phyloP scores from a whole-genome alignment of 768 basidiomycete species.

The Roridomyces roridus region DNA sequence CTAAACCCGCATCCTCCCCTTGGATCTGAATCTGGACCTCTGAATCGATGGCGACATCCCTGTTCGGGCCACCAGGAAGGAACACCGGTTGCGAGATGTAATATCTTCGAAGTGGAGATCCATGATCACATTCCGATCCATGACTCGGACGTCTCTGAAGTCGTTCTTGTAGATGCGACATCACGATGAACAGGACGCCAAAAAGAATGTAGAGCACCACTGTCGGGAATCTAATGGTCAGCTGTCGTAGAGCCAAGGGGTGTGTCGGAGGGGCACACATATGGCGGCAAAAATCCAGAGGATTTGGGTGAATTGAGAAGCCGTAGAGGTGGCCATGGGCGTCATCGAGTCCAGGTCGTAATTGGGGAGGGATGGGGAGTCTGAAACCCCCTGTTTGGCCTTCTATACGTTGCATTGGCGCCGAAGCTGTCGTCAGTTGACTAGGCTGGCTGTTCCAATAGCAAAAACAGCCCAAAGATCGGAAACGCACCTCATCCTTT shows the following conservation, averaged over 20 bases:
- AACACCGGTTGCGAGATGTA: not conserved
- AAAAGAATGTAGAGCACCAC: conserved; percentile 27
- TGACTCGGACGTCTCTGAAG: conserved; percentile 11
- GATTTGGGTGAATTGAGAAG: conserved; percentile 22
- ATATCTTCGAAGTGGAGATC: not conserved
- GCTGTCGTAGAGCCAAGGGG: not conserved
- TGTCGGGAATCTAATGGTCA: not conserved
- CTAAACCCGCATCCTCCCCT: too few relatives aligned
- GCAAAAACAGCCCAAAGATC: too few relatives aligned
- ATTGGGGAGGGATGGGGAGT: not conserved
- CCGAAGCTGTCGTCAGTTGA: too few relatives aligned
- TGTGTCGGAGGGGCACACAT: not conserved
- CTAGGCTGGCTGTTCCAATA: too few relatives aligned
- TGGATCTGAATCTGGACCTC: too few relatives aligned
- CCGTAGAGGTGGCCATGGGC: not conserved
- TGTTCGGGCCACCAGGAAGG: too few relatives aligned
- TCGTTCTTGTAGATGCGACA: conserved; percentile 23
- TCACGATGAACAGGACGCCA: conserved; percentile 17
- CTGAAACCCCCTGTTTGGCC: not conserved
- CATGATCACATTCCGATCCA: conserved; percentile 1
- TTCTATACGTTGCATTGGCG: not conserved
- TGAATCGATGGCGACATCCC: not conserved
- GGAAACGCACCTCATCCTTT: too few relatives aligned
- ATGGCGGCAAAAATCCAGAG: conserved; percentile 20
- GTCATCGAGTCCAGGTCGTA: not conserved